Evolutionary conservation across 1,284 basidiomycete species (phyloP).

Genomic region (Omphalotus olearius): DNA sequence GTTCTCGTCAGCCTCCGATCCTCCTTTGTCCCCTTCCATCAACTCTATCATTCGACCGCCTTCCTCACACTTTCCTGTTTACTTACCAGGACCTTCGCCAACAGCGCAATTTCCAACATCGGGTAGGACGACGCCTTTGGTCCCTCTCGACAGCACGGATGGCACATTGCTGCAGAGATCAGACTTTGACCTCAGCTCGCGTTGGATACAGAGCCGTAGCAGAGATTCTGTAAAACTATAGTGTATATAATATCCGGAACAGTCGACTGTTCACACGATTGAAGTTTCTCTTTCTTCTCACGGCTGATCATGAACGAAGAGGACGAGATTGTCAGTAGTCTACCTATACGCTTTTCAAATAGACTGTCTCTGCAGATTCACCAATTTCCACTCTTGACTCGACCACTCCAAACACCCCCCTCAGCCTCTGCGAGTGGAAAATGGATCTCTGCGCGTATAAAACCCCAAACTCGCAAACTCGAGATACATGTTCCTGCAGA

Average conservation of each 20-base stretch:
- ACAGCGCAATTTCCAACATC: constrained; percentile 12
- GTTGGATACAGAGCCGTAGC: no score
- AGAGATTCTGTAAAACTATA: no score
- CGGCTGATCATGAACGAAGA: constrained; percentile 34
- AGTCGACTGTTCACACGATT: no score
- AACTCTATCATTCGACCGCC: neutral
- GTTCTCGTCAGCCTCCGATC: neutral
- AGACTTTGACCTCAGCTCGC: no score
- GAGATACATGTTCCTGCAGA: constrained; percentile 79
- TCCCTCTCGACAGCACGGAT: constrained; percentile 3
- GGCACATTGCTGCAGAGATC: no score
- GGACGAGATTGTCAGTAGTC: constrained; percentile 55
- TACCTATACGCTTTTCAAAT: constrained; percentile 71
- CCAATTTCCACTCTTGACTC: constrained; percentile 71
- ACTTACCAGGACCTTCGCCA: constrained; percentile 5
- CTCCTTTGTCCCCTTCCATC: neutral
- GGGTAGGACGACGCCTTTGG: constrained; percentile 6
- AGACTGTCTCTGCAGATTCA: constrained; percentile 62
- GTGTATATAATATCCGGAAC: no score
- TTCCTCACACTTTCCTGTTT: neutral
- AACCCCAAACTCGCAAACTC: constrained; percentile 53
- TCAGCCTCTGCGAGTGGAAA: constrained; percentile 69
- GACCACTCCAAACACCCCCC: constrained; percentile 71
- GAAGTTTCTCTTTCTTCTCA: constrained; percentile 1
- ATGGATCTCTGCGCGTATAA: constrained; percentile 66